Base-by-base conservation (phyloP, 768 basidiomycete species). In the Suillus discolor region DNA sequence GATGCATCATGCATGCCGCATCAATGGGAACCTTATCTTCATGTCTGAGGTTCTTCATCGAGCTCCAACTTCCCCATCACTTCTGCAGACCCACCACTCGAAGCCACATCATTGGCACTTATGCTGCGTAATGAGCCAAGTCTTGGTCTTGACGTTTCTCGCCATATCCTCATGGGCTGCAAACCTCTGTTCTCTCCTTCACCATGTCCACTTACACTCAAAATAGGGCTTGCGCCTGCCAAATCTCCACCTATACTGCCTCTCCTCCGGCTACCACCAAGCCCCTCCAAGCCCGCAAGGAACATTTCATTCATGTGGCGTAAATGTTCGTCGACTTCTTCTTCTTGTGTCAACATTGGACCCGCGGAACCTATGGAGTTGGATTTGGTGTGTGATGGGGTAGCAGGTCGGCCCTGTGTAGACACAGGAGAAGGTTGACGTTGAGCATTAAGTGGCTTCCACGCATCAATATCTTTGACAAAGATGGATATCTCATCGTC, bases 401-500 rank as follows among this genome's bases (percentile, higher is more conserved):
- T 25, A 20, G 25, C 12, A 18, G 57, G 18, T 28, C 25, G 57
- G 18, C 57, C 57, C 18, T 60, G 39, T 5, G 25, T 28, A 28
- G 39, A 20, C 6, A 25, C 41, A 1, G 38, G 18, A 41, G 9
- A 61, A 60, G 38, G 63, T 51, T 45, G 39, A 23, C 57, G 57
- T 60, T 60, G 57, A 5, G 25, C 11, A 6, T 60, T 42, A 11
- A 93, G 79, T 4, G 91, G 91, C 71, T 87, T 88, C 31, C 89
- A 82, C 31, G 84, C 79, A 69, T 91, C 91, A 60, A 92, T 91
- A 57, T 92, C 89, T 71, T 89, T 88, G 49, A 93, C 89, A 70
- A 93, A 93, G 16, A 84, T 80, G 5, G 91, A 91, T 36, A 93
- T 87, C 61, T 92, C 92, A 68, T 92, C 91, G 69, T 93, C 89